phyloP scores from a whole-genome alignment of 2,329 filamentous ascomycete genomes.

The Chalaropsis thielavioides region DNA sequence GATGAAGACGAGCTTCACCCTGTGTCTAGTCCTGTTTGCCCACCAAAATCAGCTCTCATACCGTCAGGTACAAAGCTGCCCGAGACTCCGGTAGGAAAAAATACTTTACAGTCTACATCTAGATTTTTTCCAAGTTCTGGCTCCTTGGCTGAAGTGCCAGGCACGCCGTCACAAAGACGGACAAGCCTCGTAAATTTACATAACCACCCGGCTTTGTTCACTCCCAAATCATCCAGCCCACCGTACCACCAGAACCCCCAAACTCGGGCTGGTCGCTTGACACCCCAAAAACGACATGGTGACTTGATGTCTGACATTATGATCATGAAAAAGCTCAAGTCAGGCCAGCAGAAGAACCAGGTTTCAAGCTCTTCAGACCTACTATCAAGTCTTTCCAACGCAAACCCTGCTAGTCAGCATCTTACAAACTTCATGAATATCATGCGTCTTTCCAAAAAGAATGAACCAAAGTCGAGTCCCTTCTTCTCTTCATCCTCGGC shows the following conservation, averaged over 20 bases:
- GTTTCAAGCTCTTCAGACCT: neutral
- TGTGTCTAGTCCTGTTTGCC: neutral
- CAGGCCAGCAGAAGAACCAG: neutral
- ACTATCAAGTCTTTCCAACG: neutral
- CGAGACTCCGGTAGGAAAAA: neutral
- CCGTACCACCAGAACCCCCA: neutral
- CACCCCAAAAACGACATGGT: slow-evolving; percentile 7
- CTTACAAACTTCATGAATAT: slow-evolving; percentile 21
- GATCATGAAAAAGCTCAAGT: slow-evolving; percentile 2
- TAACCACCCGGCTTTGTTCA: neutral
- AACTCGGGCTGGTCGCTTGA: neutral
- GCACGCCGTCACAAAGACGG: neutral
- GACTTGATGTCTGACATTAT: slow-evolving; percentile 8
- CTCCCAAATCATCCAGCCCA: slow-evolving; percentile 4
- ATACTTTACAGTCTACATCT: neutral
- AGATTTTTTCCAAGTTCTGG: neutral
- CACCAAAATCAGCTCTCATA: neutral
- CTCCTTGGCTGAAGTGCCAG: neutral
- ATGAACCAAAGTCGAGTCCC: slow-evolving; percentile 5
- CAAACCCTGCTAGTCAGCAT: slow-evolving; percentile 21
- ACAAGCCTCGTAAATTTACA: neutral
- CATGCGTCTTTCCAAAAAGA: slow-evolving; percentile 9
- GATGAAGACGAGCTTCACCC: neutral
- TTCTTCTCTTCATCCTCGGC: neutral
- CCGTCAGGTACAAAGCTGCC: neutral